Evolutionary conservation across 163 green algal genomes (phyloP), one percentile per base, ranked within the genome.

Genomic region (Volvox carteri): DNA sequence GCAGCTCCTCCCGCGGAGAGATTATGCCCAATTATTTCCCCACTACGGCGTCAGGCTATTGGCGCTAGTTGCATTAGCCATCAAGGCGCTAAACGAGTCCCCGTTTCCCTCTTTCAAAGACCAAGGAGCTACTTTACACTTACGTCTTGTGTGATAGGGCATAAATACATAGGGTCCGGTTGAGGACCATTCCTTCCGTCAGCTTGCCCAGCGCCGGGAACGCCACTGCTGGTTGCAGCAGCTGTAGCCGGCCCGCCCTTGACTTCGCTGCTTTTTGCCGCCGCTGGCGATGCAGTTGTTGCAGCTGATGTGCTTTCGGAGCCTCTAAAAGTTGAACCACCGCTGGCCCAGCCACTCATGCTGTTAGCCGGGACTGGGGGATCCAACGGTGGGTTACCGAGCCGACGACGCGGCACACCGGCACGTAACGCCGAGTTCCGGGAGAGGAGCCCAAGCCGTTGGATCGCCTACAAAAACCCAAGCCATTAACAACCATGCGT

Each of bases 61-160:
- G n/a, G n/a, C n/a, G n/a, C n/a, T n/a, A n/a, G n/a, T n/a, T n/a
- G n/a, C n/a, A n/a, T n/a, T n/a, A n/a, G n/a, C n/a, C n/a, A n/a
- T n/a, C n/a, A n/a, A n/a, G n/a, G n/a, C n/a, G n/a, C n/a, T n/a
- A n/a, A n/a, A n/a, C n/a, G n/a, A n/a, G n/a, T n/a, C n/a, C n/a
- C n/a, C n/a, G n/a, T n/a, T n/a, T n/a, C n/a, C n/a, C n/a, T n/a
- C n/a, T n/a, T n/a, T n/a, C n/a, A n/a, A n/a, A n/a, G n/a, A n/a
- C n/a, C n/a, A n/a, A n/a, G n/a, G n/a, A n/a, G n/a, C n/a, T n/a
- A n/a, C n/a, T n/a, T n/a, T n/a, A n/a, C n/a, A 48, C 85, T 78
- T 73, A 92, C 89, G 37, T 92, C 84, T 65, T 89, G 90, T 1
- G 91, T 93, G 33, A 92, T 92, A 70, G 92, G 92, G 74, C 92